These are phyloP conservation scores for Comarum palustre DNA, from an alignment of 306 rosid species.

Conservation along the genomic window DNA sequence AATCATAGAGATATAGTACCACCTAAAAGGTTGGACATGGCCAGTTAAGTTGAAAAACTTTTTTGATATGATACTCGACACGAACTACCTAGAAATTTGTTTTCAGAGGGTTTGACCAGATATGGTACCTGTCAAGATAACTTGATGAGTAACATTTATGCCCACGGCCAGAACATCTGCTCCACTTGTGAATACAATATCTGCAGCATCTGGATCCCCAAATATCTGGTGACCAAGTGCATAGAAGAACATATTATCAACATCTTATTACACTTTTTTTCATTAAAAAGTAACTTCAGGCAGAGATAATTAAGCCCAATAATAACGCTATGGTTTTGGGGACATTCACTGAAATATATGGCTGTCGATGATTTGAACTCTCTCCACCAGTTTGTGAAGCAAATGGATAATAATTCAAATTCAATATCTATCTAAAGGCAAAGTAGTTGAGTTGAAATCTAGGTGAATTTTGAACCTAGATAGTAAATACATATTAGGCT, in stretches of 20 bases:
- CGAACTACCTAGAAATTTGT: not conserved
- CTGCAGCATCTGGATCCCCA: conserved; percentile 98
- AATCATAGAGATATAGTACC: not conserved
- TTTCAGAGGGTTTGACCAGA: not conserved
- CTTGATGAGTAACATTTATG: conserved; percentile 90
- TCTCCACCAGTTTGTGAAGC: not conserved
- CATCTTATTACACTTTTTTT: not conserved
- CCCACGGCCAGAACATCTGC: conserved; percentile 81
- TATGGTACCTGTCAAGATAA: conserved; percentile 59
- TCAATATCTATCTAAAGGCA: not conserved
- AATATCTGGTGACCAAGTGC: conserved; percentile 46
- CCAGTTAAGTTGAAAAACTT: not conserved
- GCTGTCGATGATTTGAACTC: not conserved
- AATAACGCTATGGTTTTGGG: no score
- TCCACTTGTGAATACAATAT: conserved; percentile 77
- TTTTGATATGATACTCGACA: not conserved
- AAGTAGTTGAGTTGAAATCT: not conserved
- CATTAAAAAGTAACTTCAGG: not conserved
- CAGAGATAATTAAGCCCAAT: not conserved
- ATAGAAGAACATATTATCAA: conserved; percentile 4
- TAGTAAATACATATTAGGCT: conserved; percentile 1
- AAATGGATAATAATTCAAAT: not conserved
- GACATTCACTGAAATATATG: conserved; percentile 2
- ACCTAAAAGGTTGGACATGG: conserved; percentile 6
- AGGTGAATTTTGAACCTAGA: not conserved